Conservation (phyloP, 345 rosid species). For the Odontarrhena argentea region DNA sequence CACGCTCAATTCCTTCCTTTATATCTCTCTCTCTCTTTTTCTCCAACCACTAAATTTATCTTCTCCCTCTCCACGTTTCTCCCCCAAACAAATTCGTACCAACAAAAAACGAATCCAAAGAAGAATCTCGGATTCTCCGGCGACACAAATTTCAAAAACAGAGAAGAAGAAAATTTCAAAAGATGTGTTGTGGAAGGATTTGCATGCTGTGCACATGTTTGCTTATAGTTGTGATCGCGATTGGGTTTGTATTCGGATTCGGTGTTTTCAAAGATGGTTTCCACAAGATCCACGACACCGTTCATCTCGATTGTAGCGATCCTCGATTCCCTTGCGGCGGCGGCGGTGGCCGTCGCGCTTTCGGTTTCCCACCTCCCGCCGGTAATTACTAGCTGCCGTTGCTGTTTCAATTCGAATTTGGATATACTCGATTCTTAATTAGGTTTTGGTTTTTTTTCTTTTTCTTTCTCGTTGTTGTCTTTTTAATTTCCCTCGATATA, state of each 20-base stretch:
- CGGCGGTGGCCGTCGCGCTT: conserved; percentile 54
- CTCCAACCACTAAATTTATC: too few relatives aligned
- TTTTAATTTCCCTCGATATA: neutral
- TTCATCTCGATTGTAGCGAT: conserved; percentile 53
- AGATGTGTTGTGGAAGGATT: conserved; percentile 75
- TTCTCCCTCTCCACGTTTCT: too few relatives aligned
- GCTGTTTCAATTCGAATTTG: neutral
- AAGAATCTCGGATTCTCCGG: conserved; percentile 40
- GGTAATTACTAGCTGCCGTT: conserved; percentile 20
- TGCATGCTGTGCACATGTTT: conserved; percentile 81
- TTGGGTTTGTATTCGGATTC: conserved; percentile 79
- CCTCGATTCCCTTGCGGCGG: conserved; percentile 36
- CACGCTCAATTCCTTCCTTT: too few relatives aligned
- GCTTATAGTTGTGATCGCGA: conserved; percentile 61
- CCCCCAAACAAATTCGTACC: too few relatives aligned
- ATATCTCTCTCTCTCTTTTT: too few relatives aligned
- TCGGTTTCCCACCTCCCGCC: conserved; percentile 49
- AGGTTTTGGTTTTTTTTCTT: neutral
- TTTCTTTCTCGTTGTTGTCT: neutral
- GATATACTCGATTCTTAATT: conserved; percentile 7
- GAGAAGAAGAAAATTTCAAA: neutral
- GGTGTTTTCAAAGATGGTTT: conserved; percentile 83
- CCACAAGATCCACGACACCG: conserved; percentile 65
- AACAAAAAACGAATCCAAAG: neutral
- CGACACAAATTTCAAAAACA: conserved; percentile 5